phyloP scores from a whole-genome alignment of 495 filamentous ascomycete genomes.

The Pseudoneurospora amorphoporcata region DNA sequence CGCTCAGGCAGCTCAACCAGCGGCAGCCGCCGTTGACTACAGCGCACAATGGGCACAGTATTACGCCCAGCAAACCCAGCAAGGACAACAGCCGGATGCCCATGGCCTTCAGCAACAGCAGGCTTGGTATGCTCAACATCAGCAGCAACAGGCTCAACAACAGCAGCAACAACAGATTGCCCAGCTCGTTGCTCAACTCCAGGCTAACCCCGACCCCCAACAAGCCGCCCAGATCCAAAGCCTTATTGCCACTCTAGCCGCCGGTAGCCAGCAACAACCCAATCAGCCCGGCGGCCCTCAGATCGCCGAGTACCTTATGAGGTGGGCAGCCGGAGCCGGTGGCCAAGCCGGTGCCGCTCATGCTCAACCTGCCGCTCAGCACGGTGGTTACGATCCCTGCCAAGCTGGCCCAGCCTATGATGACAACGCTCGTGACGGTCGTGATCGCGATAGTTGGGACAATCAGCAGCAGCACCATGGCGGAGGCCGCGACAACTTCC shows the following conservation, averaged over 20 bases:
- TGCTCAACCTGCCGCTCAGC: not conserved
- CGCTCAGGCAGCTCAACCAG: slow-evolving; percentile 1
- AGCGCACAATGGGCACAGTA: slow-evolving; percentile 20
- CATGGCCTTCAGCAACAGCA: slow-evolving; percentile 16
- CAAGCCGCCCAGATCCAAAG: slow-evolving; percentile 5
- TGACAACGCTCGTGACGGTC: slow-evolving; percentile 1
- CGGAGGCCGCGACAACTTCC: slow-evolving; percentile 9
- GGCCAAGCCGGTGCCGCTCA: not conserved
- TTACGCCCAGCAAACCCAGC: slow-evolving; percentile 20
- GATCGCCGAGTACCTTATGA: slow-evolving; percentile 14
- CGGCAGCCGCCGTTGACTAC: slow-evolving; percentile 15
- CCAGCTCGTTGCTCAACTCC: slow-evolving; percentile 1
- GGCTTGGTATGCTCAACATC: slow-evolving; percentile 19
- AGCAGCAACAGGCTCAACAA: slow-evolving; percentile 1
- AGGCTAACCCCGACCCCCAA: slow-evolving; percentile 7
- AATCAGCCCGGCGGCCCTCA: slow-evolving; percentile 6
- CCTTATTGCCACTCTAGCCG: slow-evolving; percentile 11
- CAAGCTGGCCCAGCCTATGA: not conserved
- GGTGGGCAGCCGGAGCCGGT: slow-evolving; percentile 5
- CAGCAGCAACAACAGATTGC: slow-evolving; percentile 6
- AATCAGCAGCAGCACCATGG: not conserved
- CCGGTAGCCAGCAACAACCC: slow-evolving; percentile 6
- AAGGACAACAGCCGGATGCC: slow-evolving; percentile 4
- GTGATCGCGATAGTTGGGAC: slow-evolving; percentile 5
- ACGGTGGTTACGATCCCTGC: not conserved